Conservation (phyloP, 164 flowering plant genomes). For the Tetracentron sinense region DNA sequence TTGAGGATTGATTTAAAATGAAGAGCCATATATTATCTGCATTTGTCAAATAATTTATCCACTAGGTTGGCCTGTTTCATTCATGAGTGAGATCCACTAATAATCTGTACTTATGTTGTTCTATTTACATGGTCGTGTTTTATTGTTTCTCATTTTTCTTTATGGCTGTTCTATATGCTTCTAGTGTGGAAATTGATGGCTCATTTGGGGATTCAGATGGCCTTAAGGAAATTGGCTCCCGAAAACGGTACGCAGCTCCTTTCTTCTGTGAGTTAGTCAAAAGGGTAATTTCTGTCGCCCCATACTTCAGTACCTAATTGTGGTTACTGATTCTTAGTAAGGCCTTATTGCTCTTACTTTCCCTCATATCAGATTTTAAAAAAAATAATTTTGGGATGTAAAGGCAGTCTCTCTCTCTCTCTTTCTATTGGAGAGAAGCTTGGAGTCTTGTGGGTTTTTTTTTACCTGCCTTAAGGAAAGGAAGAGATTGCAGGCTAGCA, state of each 20-base stretch:
- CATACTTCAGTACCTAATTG: not conserved
- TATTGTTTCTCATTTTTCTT: not conserved
- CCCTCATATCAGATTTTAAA: too few relatives aligned
- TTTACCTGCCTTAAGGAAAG: too few relatives aligned
- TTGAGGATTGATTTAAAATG: not conserved
- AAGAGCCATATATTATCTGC: not conserved
- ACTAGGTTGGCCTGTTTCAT: not conserved
- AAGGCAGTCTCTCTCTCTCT: too few relatives aligned
- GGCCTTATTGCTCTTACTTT: not conserved
- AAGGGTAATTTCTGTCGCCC: not conserved
- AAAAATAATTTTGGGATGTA: too few relatives aligned
- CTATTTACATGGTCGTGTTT: not conserved
- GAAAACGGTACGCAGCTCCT: slow-evolving; percentile 43
- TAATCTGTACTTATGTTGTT: not conserved
- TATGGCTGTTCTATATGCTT: not conserved
- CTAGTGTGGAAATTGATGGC: slow-evolving; percentile 47
- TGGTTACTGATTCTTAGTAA: not conserved
- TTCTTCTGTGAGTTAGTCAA: not conserved
- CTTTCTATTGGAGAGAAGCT: too few relatives aligned
- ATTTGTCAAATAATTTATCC: too few relatives aligned
- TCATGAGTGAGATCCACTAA: not conserved
- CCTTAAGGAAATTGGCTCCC: slow-evolving; percentile 40
- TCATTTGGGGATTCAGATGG: slow-evolving; percentile 39
- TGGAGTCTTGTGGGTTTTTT: too few relatives aligned
- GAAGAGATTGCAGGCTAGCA: too few relatives aligned